These are phyloP conservation scores for Mycena filopes DNA, from an alignment of 768 basidiomycete genomes.

Conservation along the genomic window DNA sequence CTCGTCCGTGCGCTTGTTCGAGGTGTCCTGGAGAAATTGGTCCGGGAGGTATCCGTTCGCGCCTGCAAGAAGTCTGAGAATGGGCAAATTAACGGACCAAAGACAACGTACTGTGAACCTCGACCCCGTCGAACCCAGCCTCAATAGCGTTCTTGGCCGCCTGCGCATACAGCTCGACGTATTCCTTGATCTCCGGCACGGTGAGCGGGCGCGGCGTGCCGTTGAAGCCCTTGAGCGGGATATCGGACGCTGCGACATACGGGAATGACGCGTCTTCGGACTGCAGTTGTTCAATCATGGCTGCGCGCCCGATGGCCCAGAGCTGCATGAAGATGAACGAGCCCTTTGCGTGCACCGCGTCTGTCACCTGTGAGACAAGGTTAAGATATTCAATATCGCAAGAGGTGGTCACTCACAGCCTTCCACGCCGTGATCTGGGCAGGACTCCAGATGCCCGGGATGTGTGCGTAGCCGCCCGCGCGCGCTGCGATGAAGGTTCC, in stretches of 20 bases:
- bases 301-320: conserved; percentile 43
- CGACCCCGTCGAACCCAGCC: too few relatives aligned
- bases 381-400: background rate
- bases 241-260: conserved; percentile 40
- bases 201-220: conserved; percentile 31
- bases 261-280: conserved; percentile 34
- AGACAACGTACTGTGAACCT: conserved; percentile 3
- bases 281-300: conserved; percentile 40
- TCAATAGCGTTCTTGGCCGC: too few relatives aligned
- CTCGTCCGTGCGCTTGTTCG: too few relatives aligned
- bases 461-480: conserved; percentile 38
- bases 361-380: conserved; percentile 46
- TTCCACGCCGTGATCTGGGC: conserved; percentile 37
- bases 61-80: background rate
- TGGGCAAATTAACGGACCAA: background rate
- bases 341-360: conserved; percentile 59
- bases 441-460: conserved; percentile 35
- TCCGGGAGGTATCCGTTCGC: conserved; percentile 49
- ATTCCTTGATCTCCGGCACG: too few relatives aligned
- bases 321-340: conserved; percentile 57
- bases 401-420: conserved; percentile 11
- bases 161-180: too few relatives aligned
- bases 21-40: conserved; percentile 58
- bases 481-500: conserved; percentile 47
- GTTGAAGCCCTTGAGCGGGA: background rate